A percentile compares a stretch with the other conserved stretches of the same genome.
Evolutionary conservation across 768 basidiomycete species (phyloP).

Genomic region (Panellus pusillus): DNA sequence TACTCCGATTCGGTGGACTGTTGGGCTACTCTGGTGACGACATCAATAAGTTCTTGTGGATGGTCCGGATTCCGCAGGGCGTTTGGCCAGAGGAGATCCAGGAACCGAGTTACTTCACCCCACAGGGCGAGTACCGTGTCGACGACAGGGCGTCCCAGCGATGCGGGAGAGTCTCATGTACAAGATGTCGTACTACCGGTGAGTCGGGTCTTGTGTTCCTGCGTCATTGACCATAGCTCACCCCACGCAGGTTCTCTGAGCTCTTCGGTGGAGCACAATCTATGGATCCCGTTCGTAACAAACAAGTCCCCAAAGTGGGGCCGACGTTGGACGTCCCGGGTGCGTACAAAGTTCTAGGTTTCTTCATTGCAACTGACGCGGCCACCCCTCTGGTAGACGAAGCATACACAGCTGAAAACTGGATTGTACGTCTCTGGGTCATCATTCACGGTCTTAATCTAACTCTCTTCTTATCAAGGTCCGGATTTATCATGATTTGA

Average conservation of each 20-base stretch:
- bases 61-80: slow-evolving; percentile 93
- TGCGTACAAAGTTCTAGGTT: slow-evolving; percentile 34
- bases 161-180: slow-evolving; percentile 99
- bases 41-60: slow-evolving; percentile 99
- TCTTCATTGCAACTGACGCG: slow-evolving; percentile 2
- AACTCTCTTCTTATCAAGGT: slow-evolving; percentile 43
- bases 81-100: slow-evolving; percentile 99
- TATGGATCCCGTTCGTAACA: slow-evolving; percentile 86
- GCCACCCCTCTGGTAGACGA: slow-evolving; percentile 55
- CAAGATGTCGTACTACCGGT: slow-evolving; percentile 98
- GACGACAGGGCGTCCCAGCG: slow-evolving; percentile 81
- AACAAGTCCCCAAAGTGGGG: slow-evolving; percentile 71
- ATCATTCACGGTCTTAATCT: background rate
- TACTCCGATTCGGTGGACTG: slow-evolving; percentile 97
- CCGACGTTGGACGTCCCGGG: slow-evolving; percentile 88
- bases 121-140: slow-evolving; percentile 88
- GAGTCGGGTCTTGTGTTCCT: slow-evolving; percentile 13
- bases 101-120: slow-evolving; percentile 92
- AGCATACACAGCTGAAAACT: slow-evolving; percentile 99
- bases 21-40: slow-evolving; percentile 98
- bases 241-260: slow-evolving; percentile 68
- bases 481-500: slow-evolving; percentile 90
- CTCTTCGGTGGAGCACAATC: slow-evolving; percentile 75
- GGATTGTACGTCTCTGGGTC: slow-evolving; percentile 71
- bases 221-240: background rate